Evolutionary conservation across 768 basidiomycete species (phyloP).

Genomic region (Suillus subluteus): DNA sequence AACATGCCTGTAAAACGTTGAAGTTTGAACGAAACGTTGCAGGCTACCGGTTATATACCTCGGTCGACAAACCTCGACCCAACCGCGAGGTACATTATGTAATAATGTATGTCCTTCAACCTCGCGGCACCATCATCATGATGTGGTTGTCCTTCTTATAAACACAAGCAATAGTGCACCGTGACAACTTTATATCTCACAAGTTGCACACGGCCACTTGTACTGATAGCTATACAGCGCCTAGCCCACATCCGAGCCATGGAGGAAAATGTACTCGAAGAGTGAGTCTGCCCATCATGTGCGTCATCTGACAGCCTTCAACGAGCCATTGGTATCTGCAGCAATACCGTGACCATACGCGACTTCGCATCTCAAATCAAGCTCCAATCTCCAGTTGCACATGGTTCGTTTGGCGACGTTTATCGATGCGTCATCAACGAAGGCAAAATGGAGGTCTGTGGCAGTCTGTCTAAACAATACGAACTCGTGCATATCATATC

Average conservation of each 20-base stretch:
- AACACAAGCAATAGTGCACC: background rate
- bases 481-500: background rate
- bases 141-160: background rate
- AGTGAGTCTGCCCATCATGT: background rate
- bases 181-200: background rate
- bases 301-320: background rate
- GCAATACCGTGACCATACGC: background rate
- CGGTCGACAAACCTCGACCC: too few relatives aligned
- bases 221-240: background rate
- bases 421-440: background rate
- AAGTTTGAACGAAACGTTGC: too few relatives aligned
- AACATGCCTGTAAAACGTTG: too few relatives aligned
- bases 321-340: rapidly evolving
- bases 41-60: too few relatives aligned
- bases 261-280: background rate
- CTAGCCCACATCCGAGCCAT: background rate
- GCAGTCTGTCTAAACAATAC: background rate
- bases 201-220: background rate
- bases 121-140: too few relatives aligned
- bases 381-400: background rate
- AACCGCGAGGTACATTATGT: too few relatives aligned
- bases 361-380: background rate
- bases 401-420: background rate
- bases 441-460: background rate
- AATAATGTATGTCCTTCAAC: too few relatives aligned